phyloP scores from a whole-genome alignment of 495 filamentous ascomycete species.

The Bacidia rubella region DNA sequence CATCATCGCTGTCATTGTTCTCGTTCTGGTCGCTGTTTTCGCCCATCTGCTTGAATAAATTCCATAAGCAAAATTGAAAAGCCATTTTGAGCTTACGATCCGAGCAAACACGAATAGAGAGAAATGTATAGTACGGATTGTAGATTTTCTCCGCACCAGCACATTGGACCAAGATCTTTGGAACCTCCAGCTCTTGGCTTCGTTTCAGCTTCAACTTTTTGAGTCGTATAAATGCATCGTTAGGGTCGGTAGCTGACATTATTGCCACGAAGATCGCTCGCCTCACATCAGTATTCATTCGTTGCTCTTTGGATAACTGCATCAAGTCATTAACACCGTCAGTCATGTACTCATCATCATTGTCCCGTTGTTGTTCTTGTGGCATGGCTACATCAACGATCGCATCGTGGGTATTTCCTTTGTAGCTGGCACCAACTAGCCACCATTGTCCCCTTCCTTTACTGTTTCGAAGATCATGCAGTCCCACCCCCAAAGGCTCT shows the following conservation, averaged over 20 bases:
- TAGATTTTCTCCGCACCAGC: conserved; percentile 67
- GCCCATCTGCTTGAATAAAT: conserved; percentile 73
- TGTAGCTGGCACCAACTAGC: conserved; percentile 90
- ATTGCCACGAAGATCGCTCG: conserved; percentile 85
- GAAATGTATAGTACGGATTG: conserved; percentile 86
- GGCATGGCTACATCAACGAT: background rate
- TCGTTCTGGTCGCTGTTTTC: conserved; percentile 40
- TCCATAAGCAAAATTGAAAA: conserved; percentile 79
- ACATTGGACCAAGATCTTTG: conserved; percentile 79
- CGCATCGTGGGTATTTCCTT: conserved; percentile 26
- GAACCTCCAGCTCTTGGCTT: conserved; percentile 73
- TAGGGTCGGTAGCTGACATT: conserved; percentile 74
- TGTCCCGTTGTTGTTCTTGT: background rate
- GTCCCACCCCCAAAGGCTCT: conserved; percentile 68
- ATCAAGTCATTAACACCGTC: conserved; percentile 45
- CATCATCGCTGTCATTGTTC: conserved; percentile 42
- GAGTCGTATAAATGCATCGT: conserved; percentile 66
- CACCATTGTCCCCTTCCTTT: conserved; percentile 95
- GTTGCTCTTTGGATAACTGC: conserved; percentile 63
- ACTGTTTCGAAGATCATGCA: conserved; percentile 66
- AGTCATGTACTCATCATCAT: conserved; percentile 20
- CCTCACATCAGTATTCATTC: conserved; percentile 91
- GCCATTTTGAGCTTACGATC: conserved; percentile 58
- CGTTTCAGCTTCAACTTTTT: conserved; percentile 74
- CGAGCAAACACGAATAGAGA: conserved; percentile 61